Conservation (phyloP, 2,329 filamentous ascomycete genomes). For the Phaeosphaeriaceae sp. region DNA sequence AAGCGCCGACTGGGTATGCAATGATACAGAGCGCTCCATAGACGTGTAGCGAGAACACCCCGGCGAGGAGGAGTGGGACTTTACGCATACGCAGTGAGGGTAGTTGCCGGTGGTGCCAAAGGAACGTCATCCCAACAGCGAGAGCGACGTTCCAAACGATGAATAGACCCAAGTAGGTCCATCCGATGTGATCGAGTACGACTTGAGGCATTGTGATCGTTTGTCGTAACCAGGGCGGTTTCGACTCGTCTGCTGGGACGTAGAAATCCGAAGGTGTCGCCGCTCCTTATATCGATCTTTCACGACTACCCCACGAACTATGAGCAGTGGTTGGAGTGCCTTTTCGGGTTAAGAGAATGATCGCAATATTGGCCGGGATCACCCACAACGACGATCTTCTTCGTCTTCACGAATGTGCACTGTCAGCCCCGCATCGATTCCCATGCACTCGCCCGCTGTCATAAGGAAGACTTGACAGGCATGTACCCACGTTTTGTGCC, state of each 20-base stretch:
- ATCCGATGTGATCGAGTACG: constrained; percentile 20
- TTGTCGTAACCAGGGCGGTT: not conserved
- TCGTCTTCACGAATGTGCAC: not conserved
- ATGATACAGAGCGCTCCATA: constrained; percentile 34
- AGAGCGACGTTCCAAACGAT: constrained; percentile 28
- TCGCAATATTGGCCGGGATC: not conserved
- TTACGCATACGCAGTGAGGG: constrained; percentile 42
- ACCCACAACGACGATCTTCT: not conserved
- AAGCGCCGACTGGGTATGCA: constrained; percentile 33
- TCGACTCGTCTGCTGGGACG: not conserved
- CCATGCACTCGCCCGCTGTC: not conserved
- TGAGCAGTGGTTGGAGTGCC: not conserved
- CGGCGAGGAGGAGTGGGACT: constrained; percentile 36
- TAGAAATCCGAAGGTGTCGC: not conserved
- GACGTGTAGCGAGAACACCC: constrained; percentile 32
- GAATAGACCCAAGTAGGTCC: constrained; percentile 27
- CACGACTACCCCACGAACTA: not conserved
- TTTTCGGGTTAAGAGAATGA: not conserved
- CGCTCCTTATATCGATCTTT: not conserved
- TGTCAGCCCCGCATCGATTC: not conserved
- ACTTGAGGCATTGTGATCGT: constrained; percentile 22
- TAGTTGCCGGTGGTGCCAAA: constrained; percentile 35
- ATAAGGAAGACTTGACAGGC: not conserved
- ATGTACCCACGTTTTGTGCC: not conserved
- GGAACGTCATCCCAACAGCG: constrained; percentile 21